A percentile compares a stretch with the other conserved stretches of the same genome.
These are phyloP conservation scores for Hypoxylon rickii DNA, from an alignment of 495 filamentous ascomycete species.

Conservation along the genomic window DNA sequence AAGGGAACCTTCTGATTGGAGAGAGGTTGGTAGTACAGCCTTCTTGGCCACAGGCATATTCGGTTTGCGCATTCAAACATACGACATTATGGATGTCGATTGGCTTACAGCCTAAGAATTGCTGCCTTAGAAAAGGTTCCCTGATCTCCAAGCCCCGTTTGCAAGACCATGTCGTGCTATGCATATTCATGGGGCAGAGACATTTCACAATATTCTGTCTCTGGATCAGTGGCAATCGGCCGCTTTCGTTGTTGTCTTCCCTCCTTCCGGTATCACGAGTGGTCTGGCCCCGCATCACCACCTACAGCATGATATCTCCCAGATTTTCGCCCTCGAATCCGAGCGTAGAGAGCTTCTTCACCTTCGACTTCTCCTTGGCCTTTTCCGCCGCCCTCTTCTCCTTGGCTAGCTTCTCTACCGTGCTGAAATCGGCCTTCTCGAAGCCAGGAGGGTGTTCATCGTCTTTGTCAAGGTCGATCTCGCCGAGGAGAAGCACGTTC, in stretches of 20 bases:
- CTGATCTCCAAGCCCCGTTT: not conserved
- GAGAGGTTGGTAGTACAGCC: too few species aligned
- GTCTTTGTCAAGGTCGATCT: slow-evolving; percentile 95
- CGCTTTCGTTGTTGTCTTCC: slow-evolving; percentile 1
- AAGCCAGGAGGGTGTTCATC: slow-evolving; percentile 78
- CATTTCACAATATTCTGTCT: slow-evolving; percentile 84
- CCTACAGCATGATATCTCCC: slow-evolving; percentile 74
- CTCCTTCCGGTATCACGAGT: not conserved
- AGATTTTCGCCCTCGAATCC: slow-evolving; percentile 89
- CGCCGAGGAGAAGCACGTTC: slow-evolving; percentile 88
- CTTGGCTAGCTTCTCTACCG: slow-evolving; percentile 74
- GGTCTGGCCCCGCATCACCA: not conserved
- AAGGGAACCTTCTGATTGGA: too few species aligned
- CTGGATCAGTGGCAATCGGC: slow-evolving; percentile 13
- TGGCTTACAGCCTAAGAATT: not conserved
- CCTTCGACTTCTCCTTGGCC: slow-evolving; percentile 68
- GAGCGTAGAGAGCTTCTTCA: slow-evolving; percentile 68
- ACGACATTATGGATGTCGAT: not conserved
- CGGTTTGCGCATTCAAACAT: too few species aligned
- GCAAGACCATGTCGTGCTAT: not conserved
- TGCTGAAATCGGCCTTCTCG: slow-evolving; percentile 65
- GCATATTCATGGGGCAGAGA: slow-evolving; percentile 36
- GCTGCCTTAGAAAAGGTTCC: slow-evolving; percentile 3
- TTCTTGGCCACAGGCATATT: too few species aligned
- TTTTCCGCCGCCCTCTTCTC: slow-evolving; percentile 70